Evolutionary conservation across 805 yeast genomes (phyloP), one percentile per base, ranked within the genome.

Genomic region (Diddensiella transvaalensis): DNA sequence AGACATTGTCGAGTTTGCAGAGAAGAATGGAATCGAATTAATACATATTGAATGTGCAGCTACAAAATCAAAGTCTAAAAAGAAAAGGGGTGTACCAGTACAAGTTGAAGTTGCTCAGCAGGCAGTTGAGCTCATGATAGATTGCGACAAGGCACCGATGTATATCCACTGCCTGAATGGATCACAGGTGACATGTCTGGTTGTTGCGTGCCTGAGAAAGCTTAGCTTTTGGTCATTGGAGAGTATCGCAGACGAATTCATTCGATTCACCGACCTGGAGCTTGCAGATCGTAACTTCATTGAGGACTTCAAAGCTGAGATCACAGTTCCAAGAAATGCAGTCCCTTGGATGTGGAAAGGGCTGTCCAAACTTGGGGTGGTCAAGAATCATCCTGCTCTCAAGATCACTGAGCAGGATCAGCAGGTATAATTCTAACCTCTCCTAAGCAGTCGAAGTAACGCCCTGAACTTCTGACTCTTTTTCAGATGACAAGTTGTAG

Each of bases 111-210:
- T 80, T 1, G 85, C 85, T 0, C 63, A 75, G 1, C 69, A 73
- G 42, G 83, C 84, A 1, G 65, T 91, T n/a, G 79, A 58, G 48
- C 67, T 79, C 35, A 69, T 89, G 50, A 70, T 84, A 11, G 80
- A 84, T 59, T 69, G 72, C 21, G 74, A 76, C 17, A 69, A 74
- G 54, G 77, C 82, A 8, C 96, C 97, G 0, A 70, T 85, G 1
- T 90, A 85, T 62, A 64, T 91, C 3, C 96, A 91, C 65, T 91
- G 98, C 64, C 69, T 82, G 22, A 90, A 88, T 61, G 98, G 97
- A 0, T 89, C 95, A 6, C 89, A 87, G 54, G 84, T 87, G 1
- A 87, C 96, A 0, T 79, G 91, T 21, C 70, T 93, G 40, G 80
- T 87, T 1, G 77, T 91, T 21, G 98, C 96, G 3, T 89, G 97